Percentiles rank a stretch among this genome's conserved stretches.
Evolutionary conservation across 176 grass and related monocot species (phyloP).

Genomic region (Saccharum officinarum): DNA sequence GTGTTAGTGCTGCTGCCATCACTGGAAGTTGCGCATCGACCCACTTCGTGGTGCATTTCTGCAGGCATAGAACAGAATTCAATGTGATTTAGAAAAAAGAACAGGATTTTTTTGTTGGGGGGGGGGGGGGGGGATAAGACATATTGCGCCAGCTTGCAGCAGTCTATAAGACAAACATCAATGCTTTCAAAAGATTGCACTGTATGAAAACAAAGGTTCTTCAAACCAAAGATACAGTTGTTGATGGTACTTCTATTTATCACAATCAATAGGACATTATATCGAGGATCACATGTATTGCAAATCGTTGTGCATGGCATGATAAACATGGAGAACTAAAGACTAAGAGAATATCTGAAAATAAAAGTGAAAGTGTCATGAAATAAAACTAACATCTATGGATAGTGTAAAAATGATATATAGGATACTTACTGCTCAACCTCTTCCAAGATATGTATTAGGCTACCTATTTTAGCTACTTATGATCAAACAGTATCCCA

Average conservation of each 20-base stretch:
- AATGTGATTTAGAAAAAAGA: slow-evolving; percentile 1
- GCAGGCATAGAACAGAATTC: slow-evolving; percentile 31
- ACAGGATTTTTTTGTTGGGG: background rate
- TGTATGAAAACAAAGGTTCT: background rate
- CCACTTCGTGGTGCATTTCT: slow-evolving; percentile 70
- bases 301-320: background rate
- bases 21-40: slow-evolving; percentile 75
- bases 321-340: background rate
- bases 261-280: background rate
- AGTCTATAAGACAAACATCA: background rate
- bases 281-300: background rate
- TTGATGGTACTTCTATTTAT: background rate
- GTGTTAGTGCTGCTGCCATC: slow-evolving; percentile 45
- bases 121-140: background rate
- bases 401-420: background rate
- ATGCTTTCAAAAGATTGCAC: background rate
- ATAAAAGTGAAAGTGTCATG: background rate
- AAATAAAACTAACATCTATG: slow-evolving; percentile 8
- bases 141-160: background rate
- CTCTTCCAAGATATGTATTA: slow-evolving; percentile 6
- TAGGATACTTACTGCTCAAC: background rate
- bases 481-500: slow-evolving; percentile 21
- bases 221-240: background rate
- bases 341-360: background rate
- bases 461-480: background rate